Conservation (phyloP, 768 basidiomycete genomes). For the Pholiota microspora region DNA sequence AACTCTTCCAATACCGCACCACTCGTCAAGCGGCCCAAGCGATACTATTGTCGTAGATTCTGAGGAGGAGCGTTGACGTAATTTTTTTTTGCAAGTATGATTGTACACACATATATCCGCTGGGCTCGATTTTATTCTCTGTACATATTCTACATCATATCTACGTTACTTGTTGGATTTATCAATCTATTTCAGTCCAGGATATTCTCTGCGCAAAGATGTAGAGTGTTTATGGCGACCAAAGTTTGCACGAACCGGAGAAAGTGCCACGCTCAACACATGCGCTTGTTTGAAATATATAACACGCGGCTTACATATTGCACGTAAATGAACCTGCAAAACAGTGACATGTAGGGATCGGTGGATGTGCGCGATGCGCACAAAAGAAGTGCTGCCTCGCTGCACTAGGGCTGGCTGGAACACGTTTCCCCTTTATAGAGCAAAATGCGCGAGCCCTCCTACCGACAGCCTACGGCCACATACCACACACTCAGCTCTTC, state of each 20-base stretch:
- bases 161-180: not conserved
- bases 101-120: not conserved
- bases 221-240: no score
- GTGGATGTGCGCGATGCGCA: not conserved
- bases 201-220: no score
- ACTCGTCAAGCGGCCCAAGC: conserved; percentile 17
- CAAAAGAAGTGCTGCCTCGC: not conserved
- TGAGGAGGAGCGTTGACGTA: conserved; percentile 19
- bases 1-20: conserved; percentile 4
- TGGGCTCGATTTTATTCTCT: no score
- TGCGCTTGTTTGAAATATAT: no score
- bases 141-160: no score
- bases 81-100: not conserved
- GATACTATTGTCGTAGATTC: conserved; percentile 34
- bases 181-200: no score
- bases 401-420: not conserved
- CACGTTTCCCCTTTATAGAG: not conserved
- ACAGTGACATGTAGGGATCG: not conserved
- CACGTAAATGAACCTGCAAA: no score
- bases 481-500: not conserved
- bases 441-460: not conserved
- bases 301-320: no score
- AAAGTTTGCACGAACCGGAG: not conserved
- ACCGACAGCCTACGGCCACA: not conserved
- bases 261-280: not conserved